These are phyloP conservation scores for Gynandropsis gynandra DNA, from an alignment of 345 rosid species.

Conservation along the genomic window DNA sequence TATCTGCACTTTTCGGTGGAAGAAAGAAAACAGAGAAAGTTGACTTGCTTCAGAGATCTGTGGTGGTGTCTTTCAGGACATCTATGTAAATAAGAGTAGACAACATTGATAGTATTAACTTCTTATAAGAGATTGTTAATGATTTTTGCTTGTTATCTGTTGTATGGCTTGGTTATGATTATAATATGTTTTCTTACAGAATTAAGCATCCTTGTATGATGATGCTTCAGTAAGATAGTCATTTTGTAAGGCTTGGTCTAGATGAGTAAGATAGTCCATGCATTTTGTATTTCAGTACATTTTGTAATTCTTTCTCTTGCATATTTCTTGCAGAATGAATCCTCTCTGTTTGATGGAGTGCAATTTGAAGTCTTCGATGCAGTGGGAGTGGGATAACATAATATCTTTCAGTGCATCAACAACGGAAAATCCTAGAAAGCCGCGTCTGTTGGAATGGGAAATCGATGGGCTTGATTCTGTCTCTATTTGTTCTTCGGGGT, in stretches of 20 bases:
- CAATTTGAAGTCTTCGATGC: conserved; percentile 57
- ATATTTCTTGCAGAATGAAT: conserved; percentile 26
- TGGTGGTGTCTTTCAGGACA: too few relatives aligned
- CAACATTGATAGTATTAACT: too few relatives aligned
- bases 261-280: background rate
- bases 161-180: background rate
- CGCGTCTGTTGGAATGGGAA: conserved; percentile 48
- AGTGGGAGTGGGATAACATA: conserved; percentile 82
- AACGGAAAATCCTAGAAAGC: conserved; percentile 47
- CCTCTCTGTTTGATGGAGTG: conserved; percentile 61
- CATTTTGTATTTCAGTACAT: background rate
- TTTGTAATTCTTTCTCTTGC: background rate
- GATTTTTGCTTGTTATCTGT: conserved; percentile 2
- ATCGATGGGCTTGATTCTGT: conserved; percentile 37
- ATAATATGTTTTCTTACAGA: conserved; percentile 9
- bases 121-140: too few relatives aligned
- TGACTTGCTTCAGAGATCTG: too few relatives aligned
- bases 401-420: conserved; percentile 47
- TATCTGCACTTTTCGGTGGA: conserved; percentile 2
- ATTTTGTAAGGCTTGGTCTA: background rate
- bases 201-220: background rate
- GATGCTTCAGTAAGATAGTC: conserved; percentile 3
- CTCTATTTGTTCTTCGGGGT: conserved; percentile 49
- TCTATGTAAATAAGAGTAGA: conserved; percentile 1
- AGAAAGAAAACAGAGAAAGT: background rate